Evolutionary conservation across 768 basidiomycete species (phyloP).

Genomic region (Pulveroboletus sp.): DNA sequence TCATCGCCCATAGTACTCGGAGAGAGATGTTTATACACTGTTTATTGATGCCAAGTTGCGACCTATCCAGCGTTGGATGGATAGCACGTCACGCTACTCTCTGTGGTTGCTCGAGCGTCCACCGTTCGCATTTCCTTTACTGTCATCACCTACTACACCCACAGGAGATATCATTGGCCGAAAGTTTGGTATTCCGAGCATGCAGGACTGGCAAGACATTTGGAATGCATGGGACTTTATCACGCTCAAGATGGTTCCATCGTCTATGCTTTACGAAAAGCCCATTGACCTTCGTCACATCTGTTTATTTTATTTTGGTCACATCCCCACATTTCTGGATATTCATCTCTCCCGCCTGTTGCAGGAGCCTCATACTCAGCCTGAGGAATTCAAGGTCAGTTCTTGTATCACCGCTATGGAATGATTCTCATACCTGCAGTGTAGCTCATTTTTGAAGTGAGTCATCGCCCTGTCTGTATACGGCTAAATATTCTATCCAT

Average conservation of each 20-base stretch:
- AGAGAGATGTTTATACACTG: constrained; percentile 58
- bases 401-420: not conserved
- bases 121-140: constrained; percentile 66
- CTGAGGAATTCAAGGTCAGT: constrained; percentile 68
- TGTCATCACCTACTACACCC: constrained; percentile 36
- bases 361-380: constrained; percentile 76
- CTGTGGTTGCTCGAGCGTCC: constrained; percentile 92
- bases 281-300: constrained; percentile 94
- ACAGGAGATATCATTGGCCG: constrained; percentile 18
- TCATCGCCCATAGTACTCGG: constrained; percentile 61
- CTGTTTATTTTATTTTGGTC: constrained; percentile 94
- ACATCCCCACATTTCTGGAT: constrained; percentile 89
- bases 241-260: constrained; percentile 80
- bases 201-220: constrained; percentile 74
- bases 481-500: constrained; percentile 6
- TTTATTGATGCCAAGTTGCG: constrained; percentile 77
- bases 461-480: constrained; percentile 3
- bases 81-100: constrained; percentile 65
- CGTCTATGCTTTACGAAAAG: constrained; percentile 79
- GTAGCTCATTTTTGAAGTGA: constrained; percentile 73
- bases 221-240: constrained; percentile 91
- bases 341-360: constrained; percentile 79
- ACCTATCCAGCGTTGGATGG: constrained; percentile 82
- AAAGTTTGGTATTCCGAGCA: constrained; percentile 61
- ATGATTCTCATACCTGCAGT: constrained; percentile 1